Evolutionary conservation across 208 protist genomes (phyloP), one percentile per base, ranked within the genome.

Genomic region (Trypanosoma boissoni): DNA sequence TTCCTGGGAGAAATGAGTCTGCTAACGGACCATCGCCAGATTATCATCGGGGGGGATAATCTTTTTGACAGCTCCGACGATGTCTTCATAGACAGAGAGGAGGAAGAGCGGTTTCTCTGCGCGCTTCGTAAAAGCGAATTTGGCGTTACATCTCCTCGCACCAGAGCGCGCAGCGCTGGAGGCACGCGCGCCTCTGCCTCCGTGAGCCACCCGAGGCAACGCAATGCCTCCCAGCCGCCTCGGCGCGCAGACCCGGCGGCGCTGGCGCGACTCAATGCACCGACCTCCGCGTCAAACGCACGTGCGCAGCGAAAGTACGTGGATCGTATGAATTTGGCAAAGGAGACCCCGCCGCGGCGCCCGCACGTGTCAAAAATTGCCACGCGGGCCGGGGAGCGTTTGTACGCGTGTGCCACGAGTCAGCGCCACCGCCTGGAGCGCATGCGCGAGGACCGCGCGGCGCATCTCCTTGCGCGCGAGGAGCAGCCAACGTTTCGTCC

Each of bases 401-500:
- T 94, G 0, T 79, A 90, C 57, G 27, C 72, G 67, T 45, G 68
- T 62, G 31, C 65, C 4, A 18, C 68, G 48, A 61, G 58, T 24
- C 26, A 59, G 39, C 32, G 37, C 36, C 42, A 21, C 36, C 58
- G 46, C 14, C 20, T 52, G 12, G 64, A 61, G 53, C 20, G 41
- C 36, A 20, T 66, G 55, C 67, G 58, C 49, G 54, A 58, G 18
- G 56, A 78, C 54, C 48, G 58, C 24, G 50, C 70, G 55, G 24
- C 32, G 23, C 12, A n/a, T n/a, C n/a, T n/a, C n/a, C n/a, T n/a
- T 24, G 57, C 73, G 55, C 49, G 68, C 36, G 69, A 68, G 18
- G 61, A 76, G 55, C 64, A 58, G 56, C 78, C 66, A 50, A 82
- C 75, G 31, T 93, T 93, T 57, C 58, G 67, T 44, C 86, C 86